Percentiles rank a stretch among this genome's conserved stretches.
Evolutionary conservation across 108 stramenopile species (phyloP).

Genomic region (Skeletonema costatum): DNA sequence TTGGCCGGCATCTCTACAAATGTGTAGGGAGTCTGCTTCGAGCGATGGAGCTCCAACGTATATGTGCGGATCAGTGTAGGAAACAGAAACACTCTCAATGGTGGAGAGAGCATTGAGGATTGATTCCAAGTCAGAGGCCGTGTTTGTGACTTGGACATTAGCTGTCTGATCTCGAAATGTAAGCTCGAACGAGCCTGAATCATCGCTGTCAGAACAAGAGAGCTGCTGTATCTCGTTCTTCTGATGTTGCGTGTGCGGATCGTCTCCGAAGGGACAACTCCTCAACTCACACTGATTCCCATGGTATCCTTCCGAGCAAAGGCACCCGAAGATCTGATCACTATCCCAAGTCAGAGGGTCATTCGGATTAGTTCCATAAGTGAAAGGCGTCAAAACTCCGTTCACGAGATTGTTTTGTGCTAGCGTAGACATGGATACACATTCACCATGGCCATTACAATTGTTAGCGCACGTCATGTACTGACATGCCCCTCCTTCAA

Average conservation of each 20-base stretch:
- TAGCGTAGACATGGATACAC: slow-evolving; percentile 66
- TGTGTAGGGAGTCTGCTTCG: slow-evolving; percentile 30
- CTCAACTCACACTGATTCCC: slow-evolving; percentile 66
- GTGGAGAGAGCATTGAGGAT: slow-evolving; percentile 57
- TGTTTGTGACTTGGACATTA: slow-evolving; percentile 21
- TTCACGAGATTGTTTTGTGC: slow-evolving; percentile 54
- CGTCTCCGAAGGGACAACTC: slow-evolving; percentile 73
- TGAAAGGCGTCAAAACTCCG: slow-evolving; percentile 56
- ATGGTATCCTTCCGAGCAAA: slow-evolving; percentile 73
- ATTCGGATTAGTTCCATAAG: slow-evolving; percentile 60
- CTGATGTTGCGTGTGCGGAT: slow-evolving; percentile 63
- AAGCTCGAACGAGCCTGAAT: slow-evolving; percentile 51
- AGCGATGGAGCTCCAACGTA: slow-evolving; percentile 31
- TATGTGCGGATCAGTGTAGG: slow-evolving; percentile 35
- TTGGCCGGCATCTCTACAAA: slow-evolving; percentile 33
- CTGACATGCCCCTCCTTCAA: slow-evolving; percentile 74
- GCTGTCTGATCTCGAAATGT: slow-evolving; percentile 49
- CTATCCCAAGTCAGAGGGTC: slow-evolving; percentile 72
- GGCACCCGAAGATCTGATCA: slow-evolving; percentile 64
- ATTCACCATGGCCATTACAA: slow-evolving; percentile 71
- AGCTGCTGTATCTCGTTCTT: slow-evolving; percentile 59
- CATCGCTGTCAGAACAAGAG: slow-evolving; percentile 45
- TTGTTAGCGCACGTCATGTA: slow-evolving; percentile 54
- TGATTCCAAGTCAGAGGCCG: slow-evolving; percentile 44
- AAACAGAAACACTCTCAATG: slow-evolving; percentile 42